A percentile compares a stretch with the other conserved stretches of the same genome.
Evolutionary conservation across 805 yeast genomes (phyloP).

Genomic region (Schizosaccharomyces lindneri): DNA sequence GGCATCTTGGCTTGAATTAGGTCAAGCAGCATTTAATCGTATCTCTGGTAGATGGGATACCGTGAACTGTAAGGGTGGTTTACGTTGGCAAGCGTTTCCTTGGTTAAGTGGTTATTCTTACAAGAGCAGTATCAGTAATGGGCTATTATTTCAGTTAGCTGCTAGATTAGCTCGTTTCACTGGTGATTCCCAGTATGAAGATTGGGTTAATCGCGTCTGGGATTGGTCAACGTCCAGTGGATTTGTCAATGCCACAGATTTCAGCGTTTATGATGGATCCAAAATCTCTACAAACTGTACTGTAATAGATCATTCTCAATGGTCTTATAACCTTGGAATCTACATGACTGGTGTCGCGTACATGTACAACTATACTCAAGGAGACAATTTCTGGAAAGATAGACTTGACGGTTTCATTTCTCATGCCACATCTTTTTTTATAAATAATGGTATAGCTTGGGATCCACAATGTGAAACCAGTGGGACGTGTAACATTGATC

Average conservation of each 20-base stretch:
- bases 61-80: conserved; percentile 41
- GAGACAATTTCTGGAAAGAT: conserved; percentile 27
- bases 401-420: conserved; percentile 26
- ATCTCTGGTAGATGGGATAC: conserved; percentile 64
- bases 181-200: conserved; percentile 40
- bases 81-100: conserved; percentile 77
- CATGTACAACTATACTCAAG: conserved; percentile 36
- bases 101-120: conserved; percentile 77
- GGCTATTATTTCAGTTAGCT: conserved; percentile 53
- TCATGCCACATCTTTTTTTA: conserved; percentile 20
- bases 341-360: conserved; percentile 45
- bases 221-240: conserved; percentile 37
- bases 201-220: conserved; percentile 48
- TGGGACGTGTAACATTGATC: conserved; percentile 40
- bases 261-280: conserved; percentile 44
- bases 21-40: conserved; percentile 71
- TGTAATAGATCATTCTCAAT: conserved; percentile 26
- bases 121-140: conserved; percentile 72
- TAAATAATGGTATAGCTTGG: conserved; percentile 30
- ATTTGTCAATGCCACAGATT: conserved; percentile 16
- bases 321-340: conserved; percentile 57
- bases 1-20: conserved; percentile 51
- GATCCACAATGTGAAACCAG: conserved; percentile 49
- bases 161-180: conserved; percentile 69
- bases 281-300: conserved; percentile 22